A percentile compares a stretch with the other conserved stretches of the same genome.
phyloP scores from a whole-genome alignment of 768 basidiomycete species.

The Suillus paluster region DNA sequence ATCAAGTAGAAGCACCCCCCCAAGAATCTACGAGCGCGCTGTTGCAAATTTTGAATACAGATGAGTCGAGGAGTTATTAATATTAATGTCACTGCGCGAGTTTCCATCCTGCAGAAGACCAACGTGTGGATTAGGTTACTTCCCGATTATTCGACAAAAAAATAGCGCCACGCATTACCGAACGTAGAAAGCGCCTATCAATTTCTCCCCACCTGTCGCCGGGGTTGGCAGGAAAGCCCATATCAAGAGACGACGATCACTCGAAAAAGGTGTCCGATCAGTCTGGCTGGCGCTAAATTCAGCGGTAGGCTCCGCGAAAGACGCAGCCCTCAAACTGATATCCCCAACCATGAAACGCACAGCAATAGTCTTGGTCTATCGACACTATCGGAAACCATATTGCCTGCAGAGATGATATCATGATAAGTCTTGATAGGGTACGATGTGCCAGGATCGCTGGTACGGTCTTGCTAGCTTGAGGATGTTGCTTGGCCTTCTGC shows the following conservation, averaged over 20 bases:
- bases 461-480: not conserved
- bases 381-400: constrained; percentile 1
- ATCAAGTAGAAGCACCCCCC: not conserved
- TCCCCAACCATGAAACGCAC: not conserved
- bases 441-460: not conserved
- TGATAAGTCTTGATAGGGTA: not conserved
- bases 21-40: not conserved
- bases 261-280: not conserved
- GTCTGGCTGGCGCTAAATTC: not conserved
- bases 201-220: not conserved
- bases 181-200: not conserved
- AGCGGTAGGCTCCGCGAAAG: constrained; percentile 1
- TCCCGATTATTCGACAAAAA: not conserved
- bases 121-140: not conserved
- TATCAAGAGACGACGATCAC: constrained; percentile 3
- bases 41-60: not conserved
- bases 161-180: no score
- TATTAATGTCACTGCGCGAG: not conserved
- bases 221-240: not conserved
- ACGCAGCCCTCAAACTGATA: not conserved
- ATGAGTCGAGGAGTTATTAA: not conserved
- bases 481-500: not conserved
- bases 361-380: not conserved
- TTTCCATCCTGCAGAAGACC: not conserved
- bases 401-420: not conserved